Base-by-base conservation (phyloP, 495 filamentous ascomycete genomes). In the Antarctomyces pellizariae region DNA sequence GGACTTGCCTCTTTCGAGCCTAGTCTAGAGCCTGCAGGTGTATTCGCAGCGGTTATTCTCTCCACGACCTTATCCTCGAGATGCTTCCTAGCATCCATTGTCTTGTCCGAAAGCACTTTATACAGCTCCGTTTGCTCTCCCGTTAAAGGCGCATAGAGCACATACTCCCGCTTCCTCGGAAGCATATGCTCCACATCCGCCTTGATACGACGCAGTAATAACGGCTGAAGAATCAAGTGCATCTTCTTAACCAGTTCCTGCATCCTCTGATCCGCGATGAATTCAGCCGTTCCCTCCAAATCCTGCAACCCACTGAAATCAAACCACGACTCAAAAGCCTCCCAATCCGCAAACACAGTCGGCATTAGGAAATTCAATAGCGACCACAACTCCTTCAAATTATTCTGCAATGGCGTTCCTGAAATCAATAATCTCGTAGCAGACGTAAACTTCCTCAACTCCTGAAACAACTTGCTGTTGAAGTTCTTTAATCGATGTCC, bases 401-500 rank as follows among this genome's bases (percentile, higher is more conserved):
- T 97, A 38, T 97, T 97, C 39, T 97, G 86, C 2, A 97, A 49
- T 0, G 86, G 86, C 0, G 86, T 97, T 4, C 86, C 86, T 0
- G 86, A 95, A 30, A 97, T 84, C 2, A 97, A 65, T 0, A 95
- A 64, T 24, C 86, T 61, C 31, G 84, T 91, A 2, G 80, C 75
- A 0, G 84, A 92, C 13, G 67, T 69, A 42, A 93, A 93, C 0
- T 70, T 67, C 35, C 82, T 71, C 0, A 97, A 51, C 32, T 89
- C 79, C 24, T 71, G 67, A 37, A 95, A 86, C 3, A 97, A 62
- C 36, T 76, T 75, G 28, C 83, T 86, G 37, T 97, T 76, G 42
- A 90, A 75, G 33, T 97, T 97, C 54, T 97, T 97, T 56, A 97
- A 65, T 4, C 86, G 76, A 44, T 97, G 86, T 1, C 86, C 86